Percentiles rank a stretch among this genome's conserved stretches.
phyloP scores from a whole-genome alignment of 2,329 filamentous ascomycete species.

The Fusarium mexicanum region DNA sequence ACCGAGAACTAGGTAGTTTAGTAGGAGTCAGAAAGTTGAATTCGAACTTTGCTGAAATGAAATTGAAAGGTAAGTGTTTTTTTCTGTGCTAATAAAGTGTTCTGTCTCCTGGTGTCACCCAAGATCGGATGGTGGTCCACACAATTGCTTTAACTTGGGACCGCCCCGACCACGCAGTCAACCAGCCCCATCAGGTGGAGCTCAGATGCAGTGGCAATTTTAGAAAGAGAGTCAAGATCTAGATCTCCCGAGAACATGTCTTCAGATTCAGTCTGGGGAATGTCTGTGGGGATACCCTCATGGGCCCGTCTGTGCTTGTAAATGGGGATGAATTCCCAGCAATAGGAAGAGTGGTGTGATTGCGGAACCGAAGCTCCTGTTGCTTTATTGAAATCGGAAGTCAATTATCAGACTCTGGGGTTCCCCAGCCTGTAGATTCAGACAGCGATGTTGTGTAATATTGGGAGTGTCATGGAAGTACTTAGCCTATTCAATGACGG shows the following conservation, averaged over 20 bases:
- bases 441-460: background rate
- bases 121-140: background rate
- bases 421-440: background rate
- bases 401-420: too few species aligned
- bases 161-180: background rate
- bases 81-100: background rate
- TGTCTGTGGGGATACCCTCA: conserved; percentile 30
- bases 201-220: background rate
- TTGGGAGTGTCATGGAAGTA: background rate
- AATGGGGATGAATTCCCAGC: conserved; percentile 8
- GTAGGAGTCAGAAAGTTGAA: background rate
- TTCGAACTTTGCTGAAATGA: too few species aligned
- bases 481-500: background rate
- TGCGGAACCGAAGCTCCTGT: background rate
- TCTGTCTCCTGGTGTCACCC: background rate
- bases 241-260: background rate
- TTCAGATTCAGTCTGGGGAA: background rate
- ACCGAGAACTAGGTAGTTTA: background rate
- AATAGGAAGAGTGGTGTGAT: conserved; percentile 18
- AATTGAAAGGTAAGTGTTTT: background rate
- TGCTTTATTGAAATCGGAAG: background rate
- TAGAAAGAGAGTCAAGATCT: background rate
- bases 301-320: conserved; percentile 8
- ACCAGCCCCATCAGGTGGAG: background rate
- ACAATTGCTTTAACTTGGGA: background rate